A percentile compares a stretch with the other conserved stretches of the same genome.
These are phyloP conservation scores for Aspergillus jensenii DNA, from an alignment of 2,329 filamentous ascomycete species.

Conservation along the genomic window DNA sequence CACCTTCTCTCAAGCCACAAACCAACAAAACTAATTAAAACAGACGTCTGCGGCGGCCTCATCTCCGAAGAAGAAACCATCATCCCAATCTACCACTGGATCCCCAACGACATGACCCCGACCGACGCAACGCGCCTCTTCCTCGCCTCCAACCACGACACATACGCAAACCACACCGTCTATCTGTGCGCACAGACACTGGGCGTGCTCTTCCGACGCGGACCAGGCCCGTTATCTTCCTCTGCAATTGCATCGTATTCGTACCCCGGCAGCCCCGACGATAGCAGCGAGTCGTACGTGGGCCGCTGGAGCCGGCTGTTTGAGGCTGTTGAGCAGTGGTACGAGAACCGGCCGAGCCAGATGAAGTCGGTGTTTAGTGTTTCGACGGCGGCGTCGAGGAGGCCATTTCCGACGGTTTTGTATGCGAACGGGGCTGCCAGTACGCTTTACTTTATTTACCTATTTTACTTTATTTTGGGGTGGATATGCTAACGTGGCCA, in stretches of 20 bases:
- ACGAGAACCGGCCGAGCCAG: conserved; percentile 30
- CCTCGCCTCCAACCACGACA: conserved; percentile 40
- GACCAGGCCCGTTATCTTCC: neutral
- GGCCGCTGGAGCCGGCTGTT: conserved; percentile 42
- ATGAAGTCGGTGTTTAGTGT: conserved; percentile 29
- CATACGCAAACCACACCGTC: conserved; percentile 54
- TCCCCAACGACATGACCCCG: conserved; percentile 26
- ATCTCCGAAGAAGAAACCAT: conserved; percentile 54
- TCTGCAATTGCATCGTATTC: neutral
- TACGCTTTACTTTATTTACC: no score
- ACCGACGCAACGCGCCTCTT: conserved; percentile 23
- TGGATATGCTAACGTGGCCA: no score
- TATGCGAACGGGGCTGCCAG: conserved; percentile 8
- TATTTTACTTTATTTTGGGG: no score
- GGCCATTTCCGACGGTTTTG: conserved; percentile 26
- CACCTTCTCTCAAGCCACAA: neutral
- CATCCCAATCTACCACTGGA: conserved; percentile 51
- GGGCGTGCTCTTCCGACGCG: conserved; percentile 35
- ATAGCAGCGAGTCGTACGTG: conserved; percentile 22
- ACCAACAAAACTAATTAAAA: no score
- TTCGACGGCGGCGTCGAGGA: conserved; percentile 12
- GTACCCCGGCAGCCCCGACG: conserved; percentile 19
- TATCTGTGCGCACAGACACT: conserved; percentile 50
- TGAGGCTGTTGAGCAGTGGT: conserved; percentile 44
- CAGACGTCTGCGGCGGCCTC: conserved; percentile 53